Base-by-base conservation (phyloP, 352 stramenopile genomes). In the Phytophthora lateralis region DNA sequence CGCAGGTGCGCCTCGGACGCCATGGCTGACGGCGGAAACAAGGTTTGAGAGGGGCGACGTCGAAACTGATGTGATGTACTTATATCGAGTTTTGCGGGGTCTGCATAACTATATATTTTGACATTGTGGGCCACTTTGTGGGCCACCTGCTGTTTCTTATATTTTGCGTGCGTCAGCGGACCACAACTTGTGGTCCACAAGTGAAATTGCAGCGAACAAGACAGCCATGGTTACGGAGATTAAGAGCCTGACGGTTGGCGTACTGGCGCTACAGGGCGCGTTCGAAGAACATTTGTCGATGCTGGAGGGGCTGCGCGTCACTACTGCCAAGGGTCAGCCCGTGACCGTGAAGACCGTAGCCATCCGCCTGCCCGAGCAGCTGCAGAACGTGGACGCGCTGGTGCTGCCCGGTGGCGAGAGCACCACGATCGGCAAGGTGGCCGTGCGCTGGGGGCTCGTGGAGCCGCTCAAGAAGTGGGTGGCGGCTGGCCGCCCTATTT, bases 321-420 rank as follows among this genome's bases (percentile, higher is more conserved):
- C 35, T 3, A 52, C 48, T 29, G 58, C 57, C 1, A 44, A 60
- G 4, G 73, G 74, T 0, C 60, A 77, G 30, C 10, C 21, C 6
- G 69, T 91, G 29, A n/a, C 21, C 0, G 82, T 90, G 30, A 66
- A 58, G 30, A 68, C 79, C 11, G 76, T 91, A 21, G 88, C 95
- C 29, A 82, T 97, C 30, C 82, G 91, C 26, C 70, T 95, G 50
- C 86, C 88, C 0, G 72, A 89, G 60, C 78, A 98, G 45, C 72
- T 98, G 17, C 65, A 83, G 30, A 69, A 69, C 39, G 69, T 97
- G 26, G 90, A 98, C 69, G 96, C 89, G 30, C 85, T 99, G 20
- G 82, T 99, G 46, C 72, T 99, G 27, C 96, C 96, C 2, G 96
- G 96, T 15, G 96, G 96, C 11, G 96, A 99, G 82, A 98, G 88